Evolutionary conservation across 2,329 filamentous ascomycete species (phyloP).

Genomic region (Zopfia rhizophila): DNA sequence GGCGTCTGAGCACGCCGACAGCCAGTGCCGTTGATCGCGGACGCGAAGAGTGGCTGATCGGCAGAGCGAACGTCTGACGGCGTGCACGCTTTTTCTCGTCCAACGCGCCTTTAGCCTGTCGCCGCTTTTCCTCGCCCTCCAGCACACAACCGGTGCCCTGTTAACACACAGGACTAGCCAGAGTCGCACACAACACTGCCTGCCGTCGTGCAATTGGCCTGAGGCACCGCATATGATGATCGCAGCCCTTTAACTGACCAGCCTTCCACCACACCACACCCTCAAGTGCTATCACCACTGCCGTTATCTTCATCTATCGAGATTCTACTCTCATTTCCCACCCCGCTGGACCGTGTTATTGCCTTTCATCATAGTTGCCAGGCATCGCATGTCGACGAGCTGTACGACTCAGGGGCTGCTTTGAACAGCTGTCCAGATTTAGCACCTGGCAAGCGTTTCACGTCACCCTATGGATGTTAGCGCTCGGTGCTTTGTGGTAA

Average conservation of each 20-base stretch:
- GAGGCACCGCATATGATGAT: conserved; percentile 1
- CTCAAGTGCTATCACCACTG: not conserved
- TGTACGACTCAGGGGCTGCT: conserved; percentile 39
- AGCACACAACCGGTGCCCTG: not conserved
- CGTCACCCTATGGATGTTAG: conserved; percentile 20
- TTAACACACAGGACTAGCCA: too few relatives aligned
- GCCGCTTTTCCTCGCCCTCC: not conserved
- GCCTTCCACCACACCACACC: not conserved
- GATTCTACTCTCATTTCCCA: conserved; percentile 23
- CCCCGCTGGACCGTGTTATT: conserved; percentile 6
- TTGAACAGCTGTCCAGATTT: conserved; percentile 31
- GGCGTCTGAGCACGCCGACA: not conserved
- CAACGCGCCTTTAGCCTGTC: not conserved
- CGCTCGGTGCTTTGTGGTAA: conserved; percentile 32
- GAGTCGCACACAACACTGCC: conserved; percentile 3
- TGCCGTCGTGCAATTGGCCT: conserved; percentile 3
- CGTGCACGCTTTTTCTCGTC: too few relatives aligned
- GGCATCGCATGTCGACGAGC: conserved; percentile 1
- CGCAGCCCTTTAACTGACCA: not conserved
- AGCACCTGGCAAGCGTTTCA: conserved; percentile 43
- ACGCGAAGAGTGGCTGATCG: not conserved
- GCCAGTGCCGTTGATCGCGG: not conserved
- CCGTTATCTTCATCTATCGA: conserved; percentile 27
- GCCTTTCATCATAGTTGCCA: not conserved
- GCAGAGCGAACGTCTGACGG: too few relatives aligned